These are phyloP conservation scores for Mycena vitilis DNA, from an alignment of 768 basidiomycete genomes.

Conservation along the genomic window DNA sequence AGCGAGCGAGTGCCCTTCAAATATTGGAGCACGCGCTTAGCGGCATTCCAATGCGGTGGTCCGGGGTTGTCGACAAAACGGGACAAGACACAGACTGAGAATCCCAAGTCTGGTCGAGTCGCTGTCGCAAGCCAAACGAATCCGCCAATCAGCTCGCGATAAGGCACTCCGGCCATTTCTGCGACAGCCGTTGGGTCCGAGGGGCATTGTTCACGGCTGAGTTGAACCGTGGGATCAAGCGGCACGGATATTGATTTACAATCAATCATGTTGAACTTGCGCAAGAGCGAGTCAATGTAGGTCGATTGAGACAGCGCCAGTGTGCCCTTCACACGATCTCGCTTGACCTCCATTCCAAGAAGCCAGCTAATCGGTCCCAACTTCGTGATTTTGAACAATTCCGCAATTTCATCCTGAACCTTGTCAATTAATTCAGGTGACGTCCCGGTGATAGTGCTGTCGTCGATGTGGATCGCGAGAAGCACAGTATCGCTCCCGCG, in stretches of 20 bases:
- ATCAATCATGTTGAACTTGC: conserved; percentile 31
- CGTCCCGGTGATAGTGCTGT: conserved; percentile 44
- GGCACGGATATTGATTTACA: conserved; percentile 4
- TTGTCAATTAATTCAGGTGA: conserved; percentile 29
- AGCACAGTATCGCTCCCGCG: conserved; percentile 22
- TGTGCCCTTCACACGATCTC: conserved; percentile 26
- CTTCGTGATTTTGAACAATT: conserved; percentile 44
- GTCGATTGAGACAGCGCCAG: conserved; percentile 44
- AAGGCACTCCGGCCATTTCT: not conserved
- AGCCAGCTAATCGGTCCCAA: conserved; percentile 43
- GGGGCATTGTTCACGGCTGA: conserved; percentile 8
- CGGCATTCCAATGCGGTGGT: conserved; percentile 15
- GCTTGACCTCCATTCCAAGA: conserved; percentile 46
- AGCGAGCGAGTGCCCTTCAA: conserved; percentile 23
- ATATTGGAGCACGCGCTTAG: conserved; percentile 25
- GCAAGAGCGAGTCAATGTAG: conserved; percentile 30
- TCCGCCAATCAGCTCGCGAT: not conserved
- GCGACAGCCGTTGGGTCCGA: not conserved
- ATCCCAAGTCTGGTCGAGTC: not conserved
- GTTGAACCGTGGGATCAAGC: conserved; percentile 12
- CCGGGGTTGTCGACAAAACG: conserved; percentile 21
- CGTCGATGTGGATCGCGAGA: conserved; percentile 47
- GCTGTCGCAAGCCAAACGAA: not conserved
- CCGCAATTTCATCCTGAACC: conserved; percentile 38
- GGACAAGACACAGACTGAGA: conserved; percentile 8